A percentile compares a stretch with the other conserved stretches of the same genome.
These are phyloP conservation scores for Gentiana dahurica DNA, from an alignment of 257 asterid species.

Conservation along the genomic window DNA sequence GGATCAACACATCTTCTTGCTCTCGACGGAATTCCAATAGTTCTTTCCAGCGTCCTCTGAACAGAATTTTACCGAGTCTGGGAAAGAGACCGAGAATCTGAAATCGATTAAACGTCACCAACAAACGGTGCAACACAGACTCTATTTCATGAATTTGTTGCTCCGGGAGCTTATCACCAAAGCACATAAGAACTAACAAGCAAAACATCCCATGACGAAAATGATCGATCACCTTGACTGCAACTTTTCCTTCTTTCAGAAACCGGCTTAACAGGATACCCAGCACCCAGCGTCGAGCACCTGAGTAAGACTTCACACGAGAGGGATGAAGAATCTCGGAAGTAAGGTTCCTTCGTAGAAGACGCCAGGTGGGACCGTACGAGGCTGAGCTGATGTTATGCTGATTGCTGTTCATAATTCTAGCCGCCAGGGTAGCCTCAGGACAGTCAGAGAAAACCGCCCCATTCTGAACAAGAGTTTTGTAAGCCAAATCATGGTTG, in stretches of 20 bases:
- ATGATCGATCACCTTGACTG: conserved; percentile 19
- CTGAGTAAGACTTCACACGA: conserved; percentile 20
- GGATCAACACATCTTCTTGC: conserved; percentile 32
- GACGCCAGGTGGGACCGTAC: conserved; percentile 32
- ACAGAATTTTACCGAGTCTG: conserved; percentile 36
- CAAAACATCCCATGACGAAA: conserved; percentile 59
- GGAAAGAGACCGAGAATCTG: conserved; percentile 35
- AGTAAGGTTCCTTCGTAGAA: conserved; percentile 31
- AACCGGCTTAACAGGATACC: conserved; percentile 11
- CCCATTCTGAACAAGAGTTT: conserved; percentile 26
- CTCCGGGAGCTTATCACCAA: conserved; percentile 47
- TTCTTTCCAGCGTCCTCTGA: conserved; percentile 33
- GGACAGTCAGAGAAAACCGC: conserved; percentile 32
- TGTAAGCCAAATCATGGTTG: conserved; percentile 23
- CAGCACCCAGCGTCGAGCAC: conserved; percentile 21
- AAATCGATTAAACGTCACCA: conserved; percentile 22
- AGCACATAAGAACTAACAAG: conserved; percentile 47
- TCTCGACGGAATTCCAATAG: conserved; percentile 25
- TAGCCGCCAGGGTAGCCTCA: conserved; percentile 5
- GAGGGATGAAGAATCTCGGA: conserved; percentile 26
- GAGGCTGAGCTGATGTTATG: conserved; percentile 18
- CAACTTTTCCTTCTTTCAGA: background rate
- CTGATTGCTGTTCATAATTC: conserved; percentile 17
- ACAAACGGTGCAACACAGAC: conserved; percentile 15
- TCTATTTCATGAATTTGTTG: conserved; percentile 40